These are phyloP conservation scores for Colletotrichum noveboracense DNA, from an alignment of 2,329 filamentous ascomycete genomes.

Conservation along the genomic window DNA sequence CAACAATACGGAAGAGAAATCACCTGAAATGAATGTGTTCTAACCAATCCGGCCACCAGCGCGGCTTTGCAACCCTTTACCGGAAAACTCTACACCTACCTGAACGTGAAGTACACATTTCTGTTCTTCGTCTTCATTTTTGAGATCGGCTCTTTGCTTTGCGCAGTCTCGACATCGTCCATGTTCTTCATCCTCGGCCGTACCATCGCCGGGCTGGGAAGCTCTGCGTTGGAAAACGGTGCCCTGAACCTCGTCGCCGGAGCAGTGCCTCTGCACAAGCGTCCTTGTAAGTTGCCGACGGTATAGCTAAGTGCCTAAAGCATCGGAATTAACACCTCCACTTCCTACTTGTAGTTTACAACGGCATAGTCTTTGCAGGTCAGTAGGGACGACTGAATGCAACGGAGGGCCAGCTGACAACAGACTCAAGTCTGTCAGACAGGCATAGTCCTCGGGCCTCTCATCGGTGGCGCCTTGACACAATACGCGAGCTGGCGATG, in stretches of 20 bases:
- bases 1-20: not conserved
- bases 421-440: not conserved
- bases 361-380: not conserved
- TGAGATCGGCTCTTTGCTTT: not conserved
- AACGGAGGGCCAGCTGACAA: fast-evolving
- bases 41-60: not conserved
- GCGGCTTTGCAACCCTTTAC: not conserved
- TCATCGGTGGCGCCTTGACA: not conserved
- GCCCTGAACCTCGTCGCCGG: not conserved
- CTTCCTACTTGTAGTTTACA: not conserved
- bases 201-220: not conserved
- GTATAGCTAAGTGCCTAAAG: fast-evolving
- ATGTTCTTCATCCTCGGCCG: not conserved
- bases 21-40: fast-evolving
- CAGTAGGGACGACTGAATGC: fast-evolving
- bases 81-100: not conserved
- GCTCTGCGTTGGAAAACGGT: not conserved
- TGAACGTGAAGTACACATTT: not conserved
- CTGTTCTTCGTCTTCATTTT: not conserved
- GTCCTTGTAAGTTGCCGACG: not conserved
- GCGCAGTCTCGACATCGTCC: not conserved
- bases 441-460: not conserved
- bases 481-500: not conserved
- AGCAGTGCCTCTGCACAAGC: not conserved
- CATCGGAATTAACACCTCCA: not conserved